Base-by-base conservation (phyloP, 2,329 filamentous ascomycete species). In the Aspergillus alliaceus region DNA sequence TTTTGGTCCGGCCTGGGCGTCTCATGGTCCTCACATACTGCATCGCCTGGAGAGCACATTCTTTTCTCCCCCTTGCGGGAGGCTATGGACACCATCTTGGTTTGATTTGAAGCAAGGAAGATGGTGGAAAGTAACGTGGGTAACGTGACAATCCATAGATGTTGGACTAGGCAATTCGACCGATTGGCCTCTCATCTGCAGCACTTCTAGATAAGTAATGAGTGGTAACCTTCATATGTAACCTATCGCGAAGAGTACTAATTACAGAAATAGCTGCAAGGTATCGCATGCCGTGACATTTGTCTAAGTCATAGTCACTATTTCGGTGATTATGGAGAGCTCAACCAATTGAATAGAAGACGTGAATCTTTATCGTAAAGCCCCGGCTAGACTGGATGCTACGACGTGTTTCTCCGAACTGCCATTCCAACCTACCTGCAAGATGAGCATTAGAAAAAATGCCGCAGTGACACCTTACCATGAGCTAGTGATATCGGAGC, bases 381-480 rank as follows among this genome's bases (percentile, higher is more conserved):
- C 12, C 4, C n/a, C 18, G 12, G 44, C 25, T 29, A 31, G 25
- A n/a, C 44, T 20, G n/a, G n/a, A 47, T 31, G 12, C 25, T 29
- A 27, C 25, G n/a, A 29, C n/a, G 7, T 29, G 44, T 7, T 47
- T 9, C 6, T 31, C 44, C 8, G 44, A 27, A 20, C 11, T 18
- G 9, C 44, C 24, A 31, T 31, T 47, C 20, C n/a, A 32, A 2
- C 12, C 44, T n/a, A 48, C 44, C 18, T 12, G 4, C 44, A 48
- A 48, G 15, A 22, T 24, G 22, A 8, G 44, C 44, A 32, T 31
- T 12, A 24, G 1, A 2, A 48, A 47, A 48, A 48, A 48, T 48
- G 44, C 44, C 44, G 44, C 44, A 48, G 44, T 48, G 27, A 32
- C 29, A 48, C 44, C 44, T 48, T 48, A 32, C 12, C 44, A 48